A percentile compares a stretch with the other conserved stretches of the same genome.
Conservation (phyloP, 2,329 filamentous ascomycete species). For the Ophiostoma ips region DNA sequence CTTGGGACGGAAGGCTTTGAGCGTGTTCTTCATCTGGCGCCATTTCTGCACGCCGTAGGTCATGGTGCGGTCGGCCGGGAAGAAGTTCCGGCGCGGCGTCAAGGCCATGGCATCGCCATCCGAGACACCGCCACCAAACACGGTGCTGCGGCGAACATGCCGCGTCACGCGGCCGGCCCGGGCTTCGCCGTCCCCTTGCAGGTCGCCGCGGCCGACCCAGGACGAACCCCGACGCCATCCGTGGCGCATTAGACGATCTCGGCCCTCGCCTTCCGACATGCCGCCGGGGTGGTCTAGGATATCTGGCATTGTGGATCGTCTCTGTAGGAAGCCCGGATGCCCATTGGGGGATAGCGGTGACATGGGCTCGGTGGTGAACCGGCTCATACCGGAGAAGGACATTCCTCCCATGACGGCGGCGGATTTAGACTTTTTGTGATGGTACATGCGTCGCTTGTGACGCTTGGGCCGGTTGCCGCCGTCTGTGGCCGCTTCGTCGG, state of each 20-base stretch:
- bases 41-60: slow-evolving; percentile 70
- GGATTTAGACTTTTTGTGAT: slow-evolving; percentile 29
- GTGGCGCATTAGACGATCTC: slow-evolving; percentile 41
- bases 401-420: background rate
- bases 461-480: slow-evolving; percentile 38
- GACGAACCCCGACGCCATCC: slow-evolving; percentile 46
- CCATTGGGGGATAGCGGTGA: slow-evolving; percentile 25
- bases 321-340: slow-evolving; percentile 41
- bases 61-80: slow-evolving; percentile 52
- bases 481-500: slow-evolving; percentile 52
- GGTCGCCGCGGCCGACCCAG: slow-evolving; percentile 39
- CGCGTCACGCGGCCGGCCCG: slow-evolving; percentile 40
- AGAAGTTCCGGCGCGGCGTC: slow-evolving; percentile 40
- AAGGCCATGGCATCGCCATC: slow-evolving; percentile 47
- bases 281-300: slow-evolving; percentile 44
- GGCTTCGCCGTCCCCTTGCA: slow-evolving; percentile 34
- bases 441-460: slow-evolving; percentile 45
- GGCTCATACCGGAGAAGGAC: slow-evolving; percentile 41
- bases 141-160: slow-evolving; percentile 52
- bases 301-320: slow-evolving; percentile 54
- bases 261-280: slow-evolving; percentile 62
- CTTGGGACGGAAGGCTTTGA: slow-evolving; percentile 65
- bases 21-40: slow-evolving; percentile 81
- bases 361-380: slow-evolving; percentile 23
- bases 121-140: slow-evolving; percentile 48